Evolutionary conservation across 1,139 yeast species (phyloP).

Genomic region (Petasospora fabianii): DNA sequence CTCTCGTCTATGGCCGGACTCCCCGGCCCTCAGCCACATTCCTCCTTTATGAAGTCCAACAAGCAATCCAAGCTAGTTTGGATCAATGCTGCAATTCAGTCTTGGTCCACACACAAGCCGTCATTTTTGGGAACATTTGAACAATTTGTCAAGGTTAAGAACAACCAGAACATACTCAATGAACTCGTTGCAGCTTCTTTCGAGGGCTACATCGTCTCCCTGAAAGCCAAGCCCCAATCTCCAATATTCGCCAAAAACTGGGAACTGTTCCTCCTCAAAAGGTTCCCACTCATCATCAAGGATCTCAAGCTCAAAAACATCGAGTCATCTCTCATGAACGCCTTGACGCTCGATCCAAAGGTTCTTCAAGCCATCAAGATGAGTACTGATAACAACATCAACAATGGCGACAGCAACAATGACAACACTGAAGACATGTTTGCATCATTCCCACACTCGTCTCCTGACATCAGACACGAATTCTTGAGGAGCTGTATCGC

Average conservation of each 20-base stretch:
- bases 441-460: conserved; percentile 42
- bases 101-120: conserved; percentile 20
- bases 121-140: conserved; percentile 21
- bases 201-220: conserved; percentile 22
- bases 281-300: conserved; percentile 23
- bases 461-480: conserved; percentile 50
- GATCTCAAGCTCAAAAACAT: conserved; percentile 23
- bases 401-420: conserved; percentile 8
- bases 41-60: conserved; percentile 21
- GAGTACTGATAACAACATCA: too few relatives aligned
- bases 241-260: conserved; percentile 19
- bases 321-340: conserved; percentile 21
- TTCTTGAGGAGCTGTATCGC: conserved; percentile 53
- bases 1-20: conserved; percentile 2
- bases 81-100: conserved; percentile 21
- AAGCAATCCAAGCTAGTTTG: conserved; percentile 24
- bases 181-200: conserved; percentile 24
- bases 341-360: conserved; percentile 24
- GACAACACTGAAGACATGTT: conserved; percentile 37
- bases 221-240: conserved; percentile 9
- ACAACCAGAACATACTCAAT: conserved; percentile 23
- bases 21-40: conserved; percentile 14
- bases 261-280: conserved; percentile 23
- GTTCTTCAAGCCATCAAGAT: conserved; percentile 21
- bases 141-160: conserved; percentile 25